These are phyloP conservation scores for Orbilia javanica DNA, from an alignment of 2,329 filamentous ascomycete genomes.

Conservation along the genomic window DNA sequence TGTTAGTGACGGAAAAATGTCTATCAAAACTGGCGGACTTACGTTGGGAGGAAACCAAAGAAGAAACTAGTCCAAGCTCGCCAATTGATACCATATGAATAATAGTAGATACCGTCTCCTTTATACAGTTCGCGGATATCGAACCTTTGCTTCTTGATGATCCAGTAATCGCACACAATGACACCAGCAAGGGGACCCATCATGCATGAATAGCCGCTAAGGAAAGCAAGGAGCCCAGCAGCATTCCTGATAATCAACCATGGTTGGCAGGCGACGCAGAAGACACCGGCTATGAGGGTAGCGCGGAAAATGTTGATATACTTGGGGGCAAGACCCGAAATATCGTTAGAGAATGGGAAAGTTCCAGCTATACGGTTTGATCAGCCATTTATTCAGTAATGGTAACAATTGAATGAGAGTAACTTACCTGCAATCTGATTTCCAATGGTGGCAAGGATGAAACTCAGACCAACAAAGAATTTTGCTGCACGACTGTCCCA, in stretches of 20 bases:
- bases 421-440: constrained; percentile 66
- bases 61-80: constrained; percentile 63
- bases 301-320: constrained; percentile 70
- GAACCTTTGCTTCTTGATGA: constrained; percentile 65
- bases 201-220: constrained; percentile 65
- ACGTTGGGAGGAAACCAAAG: constrained; percentile 63
- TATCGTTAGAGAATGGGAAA: constrained; percentile 70
- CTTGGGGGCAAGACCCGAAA: constrained; percentile 69
- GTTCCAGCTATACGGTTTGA: constrained; percentile 69
- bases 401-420: neutral
- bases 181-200: constrained; percentile 67
- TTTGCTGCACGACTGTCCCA: constrained; percentile 67
- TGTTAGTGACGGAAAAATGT: neutral
- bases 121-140: constrained; percentile 67
- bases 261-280: constrained; percentile 66
- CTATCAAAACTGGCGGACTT: constrained; percentile 5
- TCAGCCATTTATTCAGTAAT: constrained; percentile 62
- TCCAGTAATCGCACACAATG: constrained; percentile 66
- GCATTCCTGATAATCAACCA: constrained; percentile 68
- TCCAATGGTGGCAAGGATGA: constrained; percentile 67
- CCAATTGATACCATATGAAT: constrained; percentile 64
- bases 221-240: constrained; percentile 65
- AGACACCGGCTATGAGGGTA: constrained; percentile 67
- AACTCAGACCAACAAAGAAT: constrained; percentile 65
- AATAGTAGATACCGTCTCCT: constrained; percentile 66